phyloP scores from a whole-genome alignment of 1,139 yeast genomes.

The Spencermartinsiella ligniputridi region DNA sequence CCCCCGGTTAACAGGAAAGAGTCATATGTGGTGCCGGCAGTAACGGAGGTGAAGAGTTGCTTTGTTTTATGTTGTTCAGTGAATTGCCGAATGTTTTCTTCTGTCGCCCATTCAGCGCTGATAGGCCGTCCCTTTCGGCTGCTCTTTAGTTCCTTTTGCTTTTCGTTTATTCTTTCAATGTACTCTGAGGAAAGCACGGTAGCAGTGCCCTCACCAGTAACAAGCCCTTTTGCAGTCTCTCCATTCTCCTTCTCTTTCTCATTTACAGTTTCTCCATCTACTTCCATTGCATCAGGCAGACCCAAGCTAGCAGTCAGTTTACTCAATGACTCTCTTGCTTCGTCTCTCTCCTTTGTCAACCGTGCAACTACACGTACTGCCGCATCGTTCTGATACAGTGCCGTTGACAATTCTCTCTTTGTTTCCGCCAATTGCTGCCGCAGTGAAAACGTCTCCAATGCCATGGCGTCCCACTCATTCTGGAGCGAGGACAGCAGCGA shows the following conservation, averaged over 20 bases:
- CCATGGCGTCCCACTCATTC: constrained; percentile 85
- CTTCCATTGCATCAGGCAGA: constrained; percentile 7
- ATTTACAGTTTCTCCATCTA: constrained; percentile 8
- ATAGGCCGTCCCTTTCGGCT: constrained; percentile 20
- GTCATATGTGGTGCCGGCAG: constrained; percentile 14
- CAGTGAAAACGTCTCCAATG: constrained; percentile 72
- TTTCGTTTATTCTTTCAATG: constrained; percentile 14
- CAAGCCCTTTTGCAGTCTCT: constrained; percentile 12
- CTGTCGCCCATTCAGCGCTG: constrained; percentile 18
- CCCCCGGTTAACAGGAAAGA: constrained; percentile 25
- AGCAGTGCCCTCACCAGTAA: constrained; percentile 2
- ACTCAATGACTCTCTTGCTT: constrained; percentile 56
- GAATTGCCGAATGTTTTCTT: constrained; percentile 12
- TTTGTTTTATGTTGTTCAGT: constrained; percentile 18
- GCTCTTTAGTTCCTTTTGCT: constrained; percentile 18
- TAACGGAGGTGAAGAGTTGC: constrained; percentile 24
- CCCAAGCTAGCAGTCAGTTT: constrained; percentile 35
- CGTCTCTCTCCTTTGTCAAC: constrained; percentile 70
- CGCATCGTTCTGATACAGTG: constrained; percentile 84
- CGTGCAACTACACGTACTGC: constrained; percentile 81
- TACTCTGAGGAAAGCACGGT: constrained; percentile 2
- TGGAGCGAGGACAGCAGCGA: constrained; percentile 69
- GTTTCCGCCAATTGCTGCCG: constrained; percentile 66
- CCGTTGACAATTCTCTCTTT: constrained; percentile 67
- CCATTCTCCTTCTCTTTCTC: constrained; percentile 11